phyloP scores from a whole-genome alignment of 345 rosid genomes.

The Physaria fendleri region DNA sequence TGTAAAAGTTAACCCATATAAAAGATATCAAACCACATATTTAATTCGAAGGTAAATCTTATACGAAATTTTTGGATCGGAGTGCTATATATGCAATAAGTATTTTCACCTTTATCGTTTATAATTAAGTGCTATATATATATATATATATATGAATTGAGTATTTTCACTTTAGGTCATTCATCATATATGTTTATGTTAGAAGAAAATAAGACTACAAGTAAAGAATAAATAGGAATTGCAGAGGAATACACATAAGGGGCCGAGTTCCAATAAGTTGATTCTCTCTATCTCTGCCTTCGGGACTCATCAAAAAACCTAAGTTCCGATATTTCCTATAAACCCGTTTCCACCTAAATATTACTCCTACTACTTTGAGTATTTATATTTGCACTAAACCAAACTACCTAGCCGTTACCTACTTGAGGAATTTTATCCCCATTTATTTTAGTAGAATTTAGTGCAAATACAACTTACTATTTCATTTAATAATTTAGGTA shows the following conservation, averaged over 20 bases:
- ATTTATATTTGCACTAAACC: no score
- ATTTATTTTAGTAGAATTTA: not conserved
- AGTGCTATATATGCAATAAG: not conserved
- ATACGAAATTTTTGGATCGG: not conserved
- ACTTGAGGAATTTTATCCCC: not conserved
- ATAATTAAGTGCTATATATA: not conserved
- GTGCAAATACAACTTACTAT: not conserved
- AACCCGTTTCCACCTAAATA: not conserved
- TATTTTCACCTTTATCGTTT: not conserved
- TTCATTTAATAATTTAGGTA: not conserved
- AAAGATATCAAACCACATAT: not conserved
- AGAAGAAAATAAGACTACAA: not conserved
- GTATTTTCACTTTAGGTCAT: not conserved
- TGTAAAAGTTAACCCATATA: not conserved
- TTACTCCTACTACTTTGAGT: no score
- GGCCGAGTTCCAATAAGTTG: slow-evolving; percentile 35
- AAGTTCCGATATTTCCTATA: slow-evolving; percentile 13
- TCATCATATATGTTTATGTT: not conserved
- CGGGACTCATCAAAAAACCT: slow-evolving; percentile 43
- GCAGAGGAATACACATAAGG: slow-evolving; percentile 25
- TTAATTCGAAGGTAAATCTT: not conserved
- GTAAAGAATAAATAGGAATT: not conserved
- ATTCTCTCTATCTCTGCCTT: slow-evolving; percentile 55
- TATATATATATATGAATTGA: not conserved
- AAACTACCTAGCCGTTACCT: not conserved